Conservation (phyloP, 177 flowering plant genomes). For the Vitis hybrid region DNA sequence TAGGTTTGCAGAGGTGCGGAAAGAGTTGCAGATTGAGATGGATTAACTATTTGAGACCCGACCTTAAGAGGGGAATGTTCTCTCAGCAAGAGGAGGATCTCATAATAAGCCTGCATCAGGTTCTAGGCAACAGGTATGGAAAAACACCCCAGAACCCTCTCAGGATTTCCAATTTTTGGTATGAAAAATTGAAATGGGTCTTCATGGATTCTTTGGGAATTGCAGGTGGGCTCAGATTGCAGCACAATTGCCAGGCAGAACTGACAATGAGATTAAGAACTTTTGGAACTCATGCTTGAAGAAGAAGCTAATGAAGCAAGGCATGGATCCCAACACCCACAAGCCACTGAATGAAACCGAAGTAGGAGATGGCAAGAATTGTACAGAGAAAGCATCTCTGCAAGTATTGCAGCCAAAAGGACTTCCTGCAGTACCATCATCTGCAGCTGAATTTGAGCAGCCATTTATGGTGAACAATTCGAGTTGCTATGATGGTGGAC, state of each 20-base stretch:
- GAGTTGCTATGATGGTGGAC: slow-evolving; percentile 11
- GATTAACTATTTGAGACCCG: slow-evolving; percentile 95
- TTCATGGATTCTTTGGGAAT: slow-evolving; percentile 4
- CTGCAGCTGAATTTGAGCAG: slow-evolving; percentile 17
- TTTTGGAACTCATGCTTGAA: slow-evolving; percentile 87
- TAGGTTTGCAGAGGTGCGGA: slow-evolving; percentile 92
- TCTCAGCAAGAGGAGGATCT: slow-evolving; percentile 87
- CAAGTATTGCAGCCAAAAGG: slow-evolving; percentile 22
- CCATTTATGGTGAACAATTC: slow-evolving; percentile 19
- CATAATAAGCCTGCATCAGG: slow-evolving; percentile 71
- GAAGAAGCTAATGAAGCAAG: slow-evolving; percentile 83
- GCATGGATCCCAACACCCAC: slow-evolving; percentile 86
- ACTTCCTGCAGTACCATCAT: slow-evolving; percentile 2
- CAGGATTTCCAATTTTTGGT: no score
- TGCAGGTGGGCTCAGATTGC: slow-evolving; percentile 96
- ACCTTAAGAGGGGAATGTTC: slow-evolving; percentile 92
- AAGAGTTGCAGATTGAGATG: slow-evolving; percentile 96
- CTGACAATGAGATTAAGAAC: slow-evolving; percentile 92
- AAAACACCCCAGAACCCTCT: background rate
- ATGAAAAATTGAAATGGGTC: slow-evolving; percentile 1
- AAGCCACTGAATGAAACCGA: slow-evolving; percentile 46
- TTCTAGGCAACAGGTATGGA: slow-evolving; percentile 80
- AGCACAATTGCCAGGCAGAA: slow-evolving; percentile 88
- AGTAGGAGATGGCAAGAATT: slow-evolving; percentile 25
- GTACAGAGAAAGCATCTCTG: slow-evolving; percentile 13